Percentiles rank a stretch among this genome's conserved stretches.
Evolutionary conservation across 352 stramenopile genomes (phyloP).

Genomic region (Globisporangium paddicum): DNA sequence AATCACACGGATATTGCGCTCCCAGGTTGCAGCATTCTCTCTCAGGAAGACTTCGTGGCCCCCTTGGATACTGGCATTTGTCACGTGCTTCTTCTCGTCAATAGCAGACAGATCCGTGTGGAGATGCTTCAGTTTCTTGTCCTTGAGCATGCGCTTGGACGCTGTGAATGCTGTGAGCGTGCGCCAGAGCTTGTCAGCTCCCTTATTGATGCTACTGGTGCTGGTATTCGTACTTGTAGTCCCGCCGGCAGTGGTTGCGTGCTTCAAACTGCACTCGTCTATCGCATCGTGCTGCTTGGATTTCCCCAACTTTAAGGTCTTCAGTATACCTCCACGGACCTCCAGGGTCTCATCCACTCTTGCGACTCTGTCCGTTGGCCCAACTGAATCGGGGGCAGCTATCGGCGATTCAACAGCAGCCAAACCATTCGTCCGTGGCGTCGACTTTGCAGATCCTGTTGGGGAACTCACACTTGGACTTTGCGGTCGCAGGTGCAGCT

Average conservation of each 20-base stretch:
- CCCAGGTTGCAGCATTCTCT: slow-evolving; percentile 32
- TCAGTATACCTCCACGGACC: slow-evolving; percentile 6
- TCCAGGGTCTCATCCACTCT: not conserved
- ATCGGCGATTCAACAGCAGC: not conserved
- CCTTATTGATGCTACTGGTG: slow-evolving; percentile 18
- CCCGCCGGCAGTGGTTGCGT: not conserved
- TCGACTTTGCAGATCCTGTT: slow-evolving; percentile 9
- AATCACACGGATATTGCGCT: slow-evolving; percentile 25
- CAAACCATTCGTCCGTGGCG: not conserved
- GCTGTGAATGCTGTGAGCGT: slow-evolving; percentile 33
- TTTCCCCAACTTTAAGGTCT: slow-evolving; percentile 12
- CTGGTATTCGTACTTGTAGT: slow-evolving; percentile 7
- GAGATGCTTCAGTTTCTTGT: slow-evolving; percentile 14
- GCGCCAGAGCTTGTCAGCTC: slow-evolving; percentile 27
- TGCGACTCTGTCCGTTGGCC: not conserved
- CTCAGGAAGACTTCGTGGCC: not conserved
- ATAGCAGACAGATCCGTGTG: not conserved
- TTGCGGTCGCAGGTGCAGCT: slow-evolving; percentile 48
- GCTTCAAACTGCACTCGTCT: slow-evolving; percentile 1
- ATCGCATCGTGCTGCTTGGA: not conserved
- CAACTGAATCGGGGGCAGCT: not conserved
- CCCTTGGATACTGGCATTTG: not conserved
- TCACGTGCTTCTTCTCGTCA: slow-evolving; percentile 7
- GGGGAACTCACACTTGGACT: slow-evolving; percentile 21
- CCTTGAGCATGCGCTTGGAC: slow-evolving; percentile 26